These are phyloP conservation scores for Dictyostelium brefeldianum DNA, from an alignment of 78 protist genomes.

Conservation along the genomic window DNA sequence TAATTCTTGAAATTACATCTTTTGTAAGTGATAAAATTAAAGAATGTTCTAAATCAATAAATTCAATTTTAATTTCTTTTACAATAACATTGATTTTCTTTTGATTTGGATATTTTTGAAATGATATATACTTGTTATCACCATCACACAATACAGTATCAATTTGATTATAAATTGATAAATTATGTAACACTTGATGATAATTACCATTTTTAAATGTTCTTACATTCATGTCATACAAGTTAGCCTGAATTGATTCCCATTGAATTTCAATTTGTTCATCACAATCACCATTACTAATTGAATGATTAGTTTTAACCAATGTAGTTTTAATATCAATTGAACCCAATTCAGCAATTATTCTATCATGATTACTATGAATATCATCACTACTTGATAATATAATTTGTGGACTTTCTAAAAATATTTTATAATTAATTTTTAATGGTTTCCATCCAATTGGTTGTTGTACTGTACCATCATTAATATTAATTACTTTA, in stretches of 20 bases:
- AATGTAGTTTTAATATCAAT: conserved; percentile 47
- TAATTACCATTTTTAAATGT: conserved; percentile 32
- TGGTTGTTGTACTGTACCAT: neutral
- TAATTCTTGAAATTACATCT: conserved; percentile 54
- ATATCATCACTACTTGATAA: conserved; percentile 57
- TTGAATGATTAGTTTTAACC: neutral
- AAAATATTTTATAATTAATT: conserved; percentile 42
- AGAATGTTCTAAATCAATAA: conserved; percentile 64
- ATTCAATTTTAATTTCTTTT: conserved; percentile 49
- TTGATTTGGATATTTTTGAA: conserved; percentile 9
- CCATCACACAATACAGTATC: conserved; percentile 19
- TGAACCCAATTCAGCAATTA: conserved; percentile 60
- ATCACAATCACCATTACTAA: neutral
- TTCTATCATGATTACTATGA: conserved; percentile 50
- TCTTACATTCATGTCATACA: conserved; percentile 65
- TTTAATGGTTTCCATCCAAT: conserved; percentile 29
- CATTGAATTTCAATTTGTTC: conserved; percentile 13
- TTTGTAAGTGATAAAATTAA: conserved; percentile 48
- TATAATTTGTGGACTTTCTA: conserved; percentile 71
- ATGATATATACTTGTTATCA: neutral
- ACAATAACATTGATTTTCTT: conserved; percentile 8
- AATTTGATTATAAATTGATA: conserved; percentile 16
- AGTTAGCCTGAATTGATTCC: conserved; percentile 48
- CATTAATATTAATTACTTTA: neutral
- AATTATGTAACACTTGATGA: conserved; percentile 63